Evolutionary conservation across 106 monocot species (phyloP).

Genomic region (Platanthera guangdongensis): DNA sequence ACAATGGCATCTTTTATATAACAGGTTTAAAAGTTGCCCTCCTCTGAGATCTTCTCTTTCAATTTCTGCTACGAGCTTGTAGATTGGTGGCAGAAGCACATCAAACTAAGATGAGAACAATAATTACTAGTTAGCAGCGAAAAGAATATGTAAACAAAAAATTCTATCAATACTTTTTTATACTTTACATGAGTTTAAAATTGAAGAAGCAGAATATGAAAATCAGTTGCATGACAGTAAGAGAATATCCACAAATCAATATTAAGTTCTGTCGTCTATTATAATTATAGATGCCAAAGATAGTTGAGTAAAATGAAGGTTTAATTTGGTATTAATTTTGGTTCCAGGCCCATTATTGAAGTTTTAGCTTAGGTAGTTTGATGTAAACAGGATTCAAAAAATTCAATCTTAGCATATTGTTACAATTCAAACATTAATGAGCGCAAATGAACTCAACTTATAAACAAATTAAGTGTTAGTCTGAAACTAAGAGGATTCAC

Average conservation of each 20-base stretch:
- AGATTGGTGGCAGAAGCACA: conserved; percentile 75
- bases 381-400: too few relatives aligned
- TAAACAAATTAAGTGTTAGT: too few relatives aligned
- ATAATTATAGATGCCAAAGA: too few relatives aligned
- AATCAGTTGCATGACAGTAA: neutral
- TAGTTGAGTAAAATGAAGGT: too few relatives aligned
- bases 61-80: conserved; percentile 78
- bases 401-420: too few relatives aligned
- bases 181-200: neutral
- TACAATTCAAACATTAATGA: too few relatives aligned
- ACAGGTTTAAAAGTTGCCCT: conserved; percentile 84
- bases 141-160: neutral
- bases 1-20: conserved; percentile 87
- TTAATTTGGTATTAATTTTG: too few relatives aligned
- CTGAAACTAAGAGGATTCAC: too few relatives aligned
- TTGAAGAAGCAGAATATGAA: neutral
- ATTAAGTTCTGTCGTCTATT: too few relatives aligned
- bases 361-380: too few relatives aligned
- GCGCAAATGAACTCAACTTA: too few relatives aligned
- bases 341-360: too few relatives aligned
- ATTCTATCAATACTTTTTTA: neutral
- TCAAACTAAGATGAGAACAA: conserved; percentile 48
- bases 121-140: neutral
- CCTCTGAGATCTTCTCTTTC: conserved; percentile 79
- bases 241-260: neutral